Conservation (phyloP, 1,139 yeast species). For the Meyerozyma sp. region DNA sequence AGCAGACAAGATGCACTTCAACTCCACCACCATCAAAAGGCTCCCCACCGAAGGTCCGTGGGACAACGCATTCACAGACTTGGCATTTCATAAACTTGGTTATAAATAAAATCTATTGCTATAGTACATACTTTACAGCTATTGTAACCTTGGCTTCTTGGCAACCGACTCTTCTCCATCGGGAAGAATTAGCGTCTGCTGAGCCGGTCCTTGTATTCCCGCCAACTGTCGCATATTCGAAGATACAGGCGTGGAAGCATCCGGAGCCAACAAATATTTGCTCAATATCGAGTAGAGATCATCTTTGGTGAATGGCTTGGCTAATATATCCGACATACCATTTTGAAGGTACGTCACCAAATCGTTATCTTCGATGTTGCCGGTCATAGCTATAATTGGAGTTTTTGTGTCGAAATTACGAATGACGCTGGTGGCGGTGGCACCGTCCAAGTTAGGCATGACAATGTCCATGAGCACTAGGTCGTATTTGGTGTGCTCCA, state of each 20-base stretch:
- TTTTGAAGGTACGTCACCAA: conserved; percentile 75
- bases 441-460: conserved; percentile 93
- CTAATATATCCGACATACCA: conserved; percentile 88
- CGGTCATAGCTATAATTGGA: conserved; percentile 93
- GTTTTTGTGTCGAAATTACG: conserved; percentile 77
- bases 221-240: conserved; percentile 3
- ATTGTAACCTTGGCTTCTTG: conserved; percentile 14
- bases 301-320: conserved; percentile 87
- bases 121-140: conserved; percentile 1
- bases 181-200: conserved; percentile 8
- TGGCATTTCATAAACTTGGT: conserved; percentile 33
- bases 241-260: conserved; percentile 6
- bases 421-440: conserved; percentile 84
- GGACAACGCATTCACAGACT: conserved; percentile 51
- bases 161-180: conserved; percentile 6
- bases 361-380: conserved; percentile 77
- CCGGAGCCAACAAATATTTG: conserved; percentile 47
- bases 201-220: conserved; percentile 9
- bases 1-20: conserved; percentile 28
- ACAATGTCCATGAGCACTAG: conserved; percentile 89
- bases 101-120: background rate
- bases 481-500: conserved; percentile 73
- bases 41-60: conserved; percentile 30
- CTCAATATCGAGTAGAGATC: conserved; percentile 72
- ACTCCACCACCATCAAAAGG: conserved; percentile 12